Base-by-base conservation (phyloP, 164 flowering plant species). In the Chimonanthus praecox region DNA sequence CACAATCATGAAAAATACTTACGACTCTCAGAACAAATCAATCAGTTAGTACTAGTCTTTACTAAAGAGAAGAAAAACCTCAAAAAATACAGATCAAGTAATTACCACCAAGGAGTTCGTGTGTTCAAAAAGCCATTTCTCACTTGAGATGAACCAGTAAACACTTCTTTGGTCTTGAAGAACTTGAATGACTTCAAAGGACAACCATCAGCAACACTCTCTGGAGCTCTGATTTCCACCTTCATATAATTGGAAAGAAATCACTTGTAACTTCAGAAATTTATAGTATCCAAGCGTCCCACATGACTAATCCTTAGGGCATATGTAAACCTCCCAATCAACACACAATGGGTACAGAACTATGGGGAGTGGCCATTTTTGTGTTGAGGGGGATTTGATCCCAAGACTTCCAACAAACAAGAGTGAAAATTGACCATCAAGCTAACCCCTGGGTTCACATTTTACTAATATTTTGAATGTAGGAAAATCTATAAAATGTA, bases 171-270 rank as follows among this genome's bases (percentile, higher is more conserved):
- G 2, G 76, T 82, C 78, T 84, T 74, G 72, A 68, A 76, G 74
- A 84, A 84, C 61, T 47, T 82, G 73, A 81, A 84, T 2, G 84
- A 80, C 66, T 83, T 80, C 10, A 86, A 73, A 11, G 87, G 88
- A 73, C 87, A 84, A 45, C 60, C 70, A 50, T 68, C 75, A 11
- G 82, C 85, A 9, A 84, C 81, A 68, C 77, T 80, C 5, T 58
- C 33, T 3, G 87, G 88, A 4, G 85, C 82, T 5, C 4, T 74
- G 5, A 86, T 64, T 70, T 86, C 84, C 4, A 83, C 51, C 88
- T 84, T 33, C 33, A 75, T 21, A 69, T n/a, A 5, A 67, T 8
- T 47, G 15, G 49, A 4, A 45, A 65, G 6, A 10, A 4, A 65
- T 47, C 8, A 65, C 7, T 54, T 13, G 16, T 54, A 49, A 49